Percentiles rank a stretch among this genome's conserved stretches.
These are phyloP conservation scores for Sporothrix sp. DNA, from an alignment of 2,329 filamentous ascomycete genomes.

Conservation along the genomic window DNA sequence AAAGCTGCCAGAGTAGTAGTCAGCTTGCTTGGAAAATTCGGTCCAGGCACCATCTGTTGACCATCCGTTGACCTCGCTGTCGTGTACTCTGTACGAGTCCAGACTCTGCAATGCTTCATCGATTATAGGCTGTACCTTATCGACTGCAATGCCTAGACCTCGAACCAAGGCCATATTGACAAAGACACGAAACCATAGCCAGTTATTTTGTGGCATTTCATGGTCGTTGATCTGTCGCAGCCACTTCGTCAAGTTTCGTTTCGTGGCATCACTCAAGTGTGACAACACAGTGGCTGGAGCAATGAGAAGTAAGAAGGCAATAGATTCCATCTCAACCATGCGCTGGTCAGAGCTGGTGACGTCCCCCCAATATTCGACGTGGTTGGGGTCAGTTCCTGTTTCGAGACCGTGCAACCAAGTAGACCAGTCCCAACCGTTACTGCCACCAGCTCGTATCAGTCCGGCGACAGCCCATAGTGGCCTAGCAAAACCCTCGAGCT, in stretches of 20 bases:
- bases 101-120: background rate
- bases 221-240: conserved; percentile 12
- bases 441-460: background rate
- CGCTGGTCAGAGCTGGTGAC: conserved; percentile 38
- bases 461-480: conserved; percentile 25
- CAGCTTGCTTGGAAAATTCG: conserved; percentile 6
- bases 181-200: conserved; percentile 16
- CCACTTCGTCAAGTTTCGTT: conserved; percentile 22
- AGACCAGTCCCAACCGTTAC: background rate
- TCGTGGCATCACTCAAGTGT: conserved; percentile 14
- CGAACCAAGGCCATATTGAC: conserved; percentile 13
- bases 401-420: background rate
- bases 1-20: conserved; percentile 20
- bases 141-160: background rate
- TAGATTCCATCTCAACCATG: conserved; percentile 45
- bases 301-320: conserved; percentile 37
- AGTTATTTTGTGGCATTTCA: conserved; percentile 15
- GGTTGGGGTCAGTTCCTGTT: background rate
- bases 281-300: conserved; percentile 19
- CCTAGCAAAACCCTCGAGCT: conserved; percentile 36
- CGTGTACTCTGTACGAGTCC: background rate
- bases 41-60: conserved; percentile 13
- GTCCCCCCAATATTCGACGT: conserved; percentile 36
- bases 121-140: background rate
- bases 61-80: conserved; percentile 5